These are phyloP conservation scores for Nicotiana paniculata DNA, from an alignment of 257 asterid genomes.

Conservation along the genomic window DNA sequence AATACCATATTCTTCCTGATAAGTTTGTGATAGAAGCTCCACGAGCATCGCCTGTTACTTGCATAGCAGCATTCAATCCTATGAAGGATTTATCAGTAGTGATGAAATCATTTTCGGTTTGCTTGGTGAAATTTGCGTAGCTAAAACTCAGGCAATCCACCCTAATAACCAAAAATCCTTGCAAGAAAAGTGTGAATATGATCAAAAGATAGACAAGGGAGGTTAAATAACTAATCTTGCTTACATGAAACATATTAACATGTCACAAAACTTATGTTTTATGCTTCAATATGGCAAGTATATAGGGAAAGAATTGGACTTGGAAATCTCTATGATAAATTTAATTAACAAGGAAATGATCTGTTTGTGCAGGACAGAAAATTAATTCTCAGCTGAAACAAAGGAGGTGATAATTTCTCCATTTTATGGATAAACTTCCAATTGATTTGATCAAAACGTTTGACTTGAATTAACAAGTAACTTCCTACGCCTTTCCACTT, in stretches of 20 bases:
- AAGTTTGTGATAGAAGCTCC: not conserved
- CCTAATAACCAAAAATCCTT: not conserved
- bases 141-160: conserved; percentile 10
- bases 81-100: not conserved
- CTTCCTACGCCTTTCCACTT: not conserved
- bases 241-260: not conserved
- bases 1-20: conserved; percentile 12
- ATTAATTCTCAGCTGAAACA: not conserved
- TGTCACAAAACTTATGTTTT: not conserved
- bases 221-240: not conserved
- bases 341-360: not conserved
- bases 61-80: not conserved
- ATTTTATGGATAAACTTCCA: not conserved
- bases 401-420: not conserved
- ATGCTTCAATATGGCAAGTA: not conserved
- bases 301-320: not conserved
- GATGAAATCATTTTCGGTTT: not conserved
- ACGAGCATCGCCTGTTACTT: not conserved
- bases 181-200: not conserved
- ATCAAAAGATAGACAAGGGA: not conserved
- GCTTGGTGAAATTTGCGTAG: not conserved
- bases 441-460: not conserved
- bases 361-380: not conserved
- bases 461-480: not conserved
- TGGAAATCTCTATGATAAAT: not conserved